Evolutionary conservation across 495 filamentous ascomycete genomes (phyloP).

Genomic region (Talaromyces liani): DNA sequence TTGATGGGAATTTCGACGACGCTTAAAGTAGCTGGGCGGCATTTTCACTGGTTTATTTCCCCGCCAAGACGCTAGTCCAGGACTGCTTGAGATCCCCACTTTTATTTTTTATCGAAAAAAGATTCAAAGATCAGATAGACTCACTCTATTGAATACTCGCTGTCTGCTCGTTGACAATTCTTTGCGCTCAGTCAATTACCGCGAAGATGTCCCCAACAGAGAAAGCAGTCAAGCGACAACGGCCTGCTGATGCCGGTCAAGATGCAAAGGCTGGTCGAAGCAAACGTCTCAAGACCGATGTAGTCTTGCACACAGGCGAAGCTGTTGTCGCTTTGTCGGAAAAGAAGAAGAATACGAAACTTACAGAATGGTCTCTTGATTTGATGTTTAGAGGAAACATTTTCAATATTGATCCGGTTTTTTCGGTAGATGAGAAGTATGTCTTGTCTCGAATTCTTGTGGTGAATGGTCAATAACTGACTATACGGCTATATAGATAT

Average conservation of each 20-base stretch:
- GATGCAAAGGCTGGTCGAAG: neutral
- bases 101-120: constrained; percentile 3
- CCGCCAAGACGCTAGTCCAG: constrained; percentile 4
- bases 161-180: neutral
- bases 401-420: constrained; percentile 63
- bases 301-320: neutral
- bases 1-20: neutral
- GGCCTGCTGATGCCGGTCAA: constrained; percentile 3
- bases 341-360: neutral
- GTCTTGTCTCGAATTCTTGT: constrained; percentile 15
- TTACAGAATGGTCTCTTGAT: constrained; percentile 2
- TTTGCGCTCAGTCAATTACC: neutral
- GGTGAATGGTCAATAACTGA: neutral
- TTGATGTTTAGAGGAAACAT: constrained; percentile 1
- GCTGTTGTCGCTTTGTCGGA: constrained; percentile 4
- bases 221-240: constrained; percentile 6
- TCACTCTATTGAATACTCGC: neutral
- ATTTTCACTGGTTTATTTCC: neutral
- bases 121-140: neutral
- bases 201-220: neutral
- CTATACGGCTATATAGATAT: constrained; percentile 42
- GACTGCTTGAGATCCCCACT: neutral
- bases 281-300: constrained; percentile 6
- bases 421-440: constrained; percentile 76
- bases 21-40: neutral